Base-by-base conservation (phyloP, 1,284 basidiomycete species). In the Puccinia coronata region DNA sequence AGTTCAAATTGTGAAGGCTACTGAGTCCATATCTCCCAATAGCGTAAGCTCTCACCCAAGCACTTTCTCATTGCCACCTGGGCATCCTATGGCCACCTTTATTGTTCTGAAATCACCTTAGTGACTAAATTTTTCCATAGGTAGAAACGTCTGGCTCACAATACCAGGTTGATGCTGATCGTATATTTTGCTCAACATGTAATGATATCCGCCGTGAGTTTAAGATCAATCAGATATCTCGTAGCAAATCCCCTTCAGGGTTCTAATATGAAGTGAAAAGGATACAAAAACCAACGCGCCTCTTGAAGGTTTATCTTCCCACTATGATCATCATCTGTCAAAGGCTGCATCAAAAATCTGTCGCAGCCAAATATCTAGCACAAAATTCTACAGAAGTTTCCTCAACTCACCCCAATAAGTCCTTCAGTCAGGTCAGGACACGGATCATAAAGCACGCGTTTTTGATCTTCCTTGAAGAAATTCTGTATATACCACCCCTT, bases 301-400 rank as follows among this genome's bases (percentile, higher is more conserved):
- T 25, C 23, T 69, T 69, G 47, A 69, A 69, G 67, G 0, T 69
- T 69, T 69, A 69, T 49, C 41, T 69, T 25, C 67, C 67, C 41
- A 69, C 41, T 14, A 47, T 1, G n/a, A 28, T 49, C 1, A 49
- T 69, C 4, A 34, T 34, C 16, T 28, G 23, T 18, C 67, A 43
- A 69, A 20, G 67, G 3, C 67, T 69, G 8, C 8, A 23, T 1
- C 34, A 47, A 25, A 2, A 67, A 47, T n/a, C 36, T n/a, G 25
- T 43, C 16, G 20, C 65, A 11, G 65, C 14, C 41, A 12, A 47
- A 9, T 1, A 20, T 1, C 25, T 41, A 11, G 14, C 36, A 31
- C 1, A 20, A 11, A 28, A 11, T 39, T 69, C 67, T n/a, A 31
- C 8, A 3, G 1, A 23, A 47, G 34, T n/a, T 3, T 12, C 36